Conservation (phyloP, 345 rosid genomes). For the Brassica incana region DNA sequence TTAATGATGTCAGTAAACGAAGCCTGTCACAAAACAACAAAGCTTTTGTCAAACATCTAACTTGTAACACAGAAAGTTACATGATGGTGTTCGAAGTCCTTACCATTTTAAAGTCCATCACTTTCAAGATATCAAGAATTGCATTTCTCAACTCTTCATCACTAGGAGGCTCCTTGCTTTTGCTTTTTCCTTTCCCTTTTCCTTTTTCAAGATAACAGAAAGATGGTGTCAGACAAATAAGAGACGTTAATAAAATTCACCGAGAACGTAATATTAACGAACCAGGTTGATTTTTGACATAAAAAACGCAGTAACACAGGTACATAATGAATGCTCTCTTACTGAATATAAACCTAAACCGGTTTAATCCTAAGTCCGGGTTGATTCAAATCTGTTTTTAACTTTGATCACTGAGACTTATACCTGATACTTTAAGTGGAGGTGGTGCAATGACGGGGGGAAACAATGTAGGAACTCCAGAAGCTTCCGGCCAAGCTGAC, state of each 20-base stretch:
- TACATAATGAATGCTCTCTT: background rate
- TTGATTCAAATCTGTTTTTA: background rate
- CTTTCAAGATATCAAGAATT: background rate
- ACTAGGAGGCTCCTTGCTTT: background rate
- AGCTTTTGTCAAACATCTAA: background rate
- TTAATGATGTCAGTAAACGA: background rate
- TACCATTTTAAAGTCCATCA: background rate
- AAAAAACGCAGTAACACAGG: background rate
- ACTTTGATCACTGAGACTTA: background rate
- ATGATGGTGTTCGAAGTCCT: background rate
- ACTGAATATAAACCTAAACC: background rate
- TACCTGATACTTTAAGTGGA: background rate
- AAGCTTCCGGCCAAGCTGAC: constrained; percentile 19
- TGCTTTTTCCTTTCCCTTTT: background rate
- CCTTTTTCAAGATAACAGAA: background rate
- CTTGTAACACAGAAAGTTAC: background rate
- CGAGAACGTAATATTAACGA: background rate
- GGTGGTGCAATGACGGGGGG: background rate
- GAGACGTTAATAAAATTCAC: background rate
- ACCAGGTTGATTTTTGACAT: background rate
- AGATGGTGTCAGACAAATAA: background rate
- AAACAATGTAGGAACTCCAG: constrained; percentile 13
- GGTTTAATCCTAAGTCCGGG: background rate
- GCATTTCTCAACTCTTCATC: background rate
- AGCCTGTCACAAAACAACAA: background rate